Evolutionary conservation across 208 protist species (phyloP).

Genomic region (Wallacemonas rigidus): DNA sequence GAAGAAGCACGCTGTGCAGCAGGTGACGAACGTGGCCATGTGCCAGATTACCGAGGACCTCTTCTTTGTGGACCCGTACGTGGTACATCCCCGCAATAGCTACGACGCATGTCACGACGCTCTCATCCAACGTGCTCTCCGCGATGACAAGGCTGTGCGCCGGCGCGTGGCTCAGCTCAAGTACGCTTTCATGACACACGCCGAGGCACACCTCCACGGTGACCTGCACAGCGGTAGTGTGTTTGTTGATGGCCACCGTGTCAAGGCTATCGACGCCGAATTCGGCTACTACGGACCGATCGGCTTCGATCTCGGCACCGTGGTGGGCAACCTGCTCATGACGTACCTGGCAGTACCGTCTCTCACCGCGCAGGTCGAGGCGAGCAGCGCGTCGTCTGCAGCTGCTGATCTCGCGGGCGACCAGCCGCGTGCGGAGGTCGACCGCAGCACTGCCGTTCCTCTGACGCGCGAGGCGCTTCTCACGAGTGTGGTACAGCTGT

Average conservation of each 20-base stretch:
- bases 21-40: slow-evolving; percentile 37
- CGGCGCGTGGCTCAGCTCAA: slow-evolving; percentile 35
- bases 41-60: slow-evolving; percentile 43
- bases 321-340: slow-evolving; percentile 36
- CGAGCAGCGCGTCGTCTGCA: background rate
- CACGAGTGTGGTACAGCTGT: slow-evolving; percentile 24
- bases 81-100: slow-evolving; percentile 34
- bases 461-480: slow-evolving; percentile 22
- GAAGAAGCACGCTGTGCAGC: slow-evolving; percentile 43
- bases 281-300: slow-evolving; percentile 42
- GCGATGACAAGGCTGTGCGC: slow-evolving; percentile 21
- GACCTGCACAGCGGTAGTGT: slow-evolving; percentile 44
- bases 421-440: slow-evolving; percentile 22
- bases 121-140: slow-evolving; percentile 28
- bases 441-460: slow-evolving; percentile 27
- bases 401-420: slow-evolving; percentile 17
- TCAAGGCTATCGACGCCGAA: slow-evolving; percentile 42
- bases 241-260: slow-evolving; percentile 28
- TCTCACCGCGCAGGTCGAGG: slow-evolving; percentile 21
- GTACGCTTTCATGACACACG: slow-evolving; percentile 41
- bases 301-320: slow-evolving; percentile 40
- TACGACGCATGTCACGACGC: slow-evolving; percentile 36
- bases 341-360: slow-evolving; percentile 34
- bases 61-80: slow-evolving; percentile 36
- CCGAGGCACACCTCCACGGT: slow-evolving; percentile 39